Evolutionary conservation across 2,329 filamentous ascomycete species (phyloP).

Genomic region (Nigrograna mackinnonii): DNA sequence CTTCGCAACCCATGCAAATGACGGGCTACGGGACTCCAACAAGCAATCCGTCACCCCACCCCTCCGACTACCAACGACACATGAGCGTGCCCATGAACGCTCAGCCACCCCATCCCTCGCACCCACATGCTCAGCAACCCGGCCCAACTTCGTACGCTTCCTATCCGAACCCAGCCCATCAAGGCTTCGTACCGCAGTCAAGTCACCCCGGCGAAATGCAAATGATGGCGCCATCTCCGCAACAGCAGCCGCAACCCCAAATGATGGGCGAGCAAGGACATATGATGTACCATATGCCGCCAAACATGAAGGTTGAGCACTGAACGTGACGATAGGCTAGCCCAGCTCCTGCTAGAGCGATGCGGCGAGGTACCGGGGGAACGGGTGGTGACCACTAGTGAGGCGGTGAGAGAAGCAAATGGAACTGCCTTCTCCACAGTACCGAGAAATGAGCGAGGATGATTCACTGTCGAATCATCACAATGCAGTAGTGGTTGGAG

Average conservation of each 20-base stretch:
- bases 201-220: conserved; percentile 40
- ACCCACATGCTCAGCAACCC: conserved; percentile 22
- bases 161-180: conserved; percentile 30
- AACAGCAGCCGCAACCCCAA: conserved; percentile 29
- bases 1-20: conserved; percentile 41
- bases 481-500: too few species aligned
- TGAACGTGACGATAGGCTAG: too few species aligned
- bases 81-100: conserved; percentile 39
- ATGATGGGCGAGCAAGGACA: conserved; percentile 45
- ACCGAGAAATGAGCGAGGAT: too few species aligned
- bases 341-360: too few species aligned
- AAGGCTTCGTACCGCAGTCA: conserved; percentile 36
- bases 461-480: too few species aligned
- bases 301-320: conserved; percentile 46
- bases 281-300: conserved; percentile 44
- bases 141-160: conserved; percentile 20
- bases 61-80: conserved; percentile 41
- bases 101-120: conserved; percentile 24
- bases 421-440: too few species aligned
- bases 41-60: conserved; percentile 39
- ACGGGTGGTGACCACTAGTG: too few species aligned
- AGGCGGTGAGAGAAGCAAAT: too few species aligned
- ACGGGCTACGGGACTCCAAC: conserved; percentile 41
- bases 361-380: too few species aligned
- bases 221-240: conserved; percentile 40